Evolutionary conservation across 1,284 basidiomycete genomes (phyloP).

Genomic region (Exobasidium cylindrosporum): DNA sequence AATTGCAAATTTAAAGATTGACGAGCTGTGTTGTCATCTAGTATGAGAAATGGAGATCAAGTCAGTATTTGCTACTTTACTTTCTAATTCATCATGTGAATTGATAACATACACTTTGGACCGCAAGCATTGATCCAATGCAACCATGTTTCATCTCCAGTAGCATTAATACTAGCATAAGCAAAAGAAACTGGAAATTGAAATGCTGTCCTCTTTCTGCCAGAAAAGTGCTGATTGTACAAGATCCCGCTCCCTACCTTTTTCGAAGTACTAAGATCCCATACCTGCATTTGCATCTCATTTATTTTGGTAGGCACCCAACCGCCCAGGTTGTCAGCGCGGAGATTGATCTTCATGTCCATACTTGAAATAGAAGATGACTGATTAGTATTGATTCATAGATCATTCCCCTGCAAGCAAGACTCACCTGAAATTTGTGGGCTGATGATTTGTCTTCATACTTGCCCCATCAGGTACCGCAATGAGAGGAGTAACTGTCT

Average conservation of each 20-base stretch:
- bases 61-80: conserved; percentile 10
- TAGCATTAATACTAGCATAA: conserved; percentile 33
- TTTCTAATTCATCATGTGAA: too few species aligned
- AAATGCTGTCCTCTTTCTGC: conserved; percentile 26
- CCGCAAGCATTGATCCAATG: conserved; percentile 37
- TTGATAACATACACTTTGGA: conserved; percentile 19
- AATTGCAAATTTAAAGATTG: conserved; percentile 31
- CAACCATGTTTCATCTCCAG: conserved; percentile 38
- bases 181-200: conserved; percentile 34
- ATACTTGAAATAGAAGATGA: too few species aligned
- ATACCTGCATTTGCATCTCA: conserved; percentile 29
- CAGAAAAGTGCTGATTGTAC: conserved; percentile 19
- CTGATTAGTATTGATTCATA: too few species aligned
- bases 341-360: conserved; percentile 43
- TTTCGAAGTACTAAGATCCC: conserved; percentile 25
- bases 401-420: neutral
- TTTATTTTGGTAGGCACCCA: conserved; percentile 29
- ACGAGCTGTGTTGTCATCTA: conserved; percentile 9
- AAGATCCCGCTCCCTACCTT: conserved; percentile 33
- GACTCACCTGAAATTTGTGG: conserved; percentile 28
- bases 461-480: conserved; percentile 36
- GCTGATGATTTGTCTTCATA: conserved; percentile 33
- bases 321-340: conserved; percentile 30
- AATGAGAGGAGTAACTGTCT: conserved; percentile 27
- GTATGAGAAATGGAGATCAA: neutral